These are phyloP conservation scores for Pythium folliculosum DNA, from an alignment of 352 stramenopile species.

Conservation along the genomic window DNA sequence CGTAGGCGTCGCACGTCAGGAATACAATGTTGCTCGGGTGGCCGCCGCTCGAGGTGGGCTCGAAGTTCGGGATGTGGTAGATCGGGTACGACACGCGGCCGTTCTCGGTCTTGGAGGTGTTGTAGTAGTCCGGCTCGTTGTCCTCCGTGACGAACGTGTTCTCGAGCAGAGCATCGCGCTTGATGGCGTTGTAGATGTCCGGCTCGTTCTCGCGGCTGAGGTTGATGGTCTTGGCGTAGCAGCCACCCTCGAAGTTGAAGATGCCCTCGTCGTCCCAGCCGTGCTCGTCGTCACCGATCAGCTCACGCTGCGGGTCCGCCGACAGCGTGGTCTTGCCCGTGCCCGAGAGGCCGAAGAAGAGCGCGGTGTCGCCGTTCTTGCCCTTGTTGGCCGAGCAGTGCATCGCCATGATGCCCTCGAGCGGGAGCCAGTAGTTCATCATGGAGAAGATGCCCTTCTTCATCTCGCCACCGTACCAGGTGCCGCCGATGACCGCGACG, in stretches of 20 bases:
- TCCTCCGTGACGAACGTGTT: conserved; percentile 48
- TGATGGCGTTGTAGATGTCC: conserved; percentile 90
- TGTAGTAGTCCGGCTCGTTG: conserved; percentile 58
- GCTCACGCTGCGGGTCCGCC: conserved; percentile 80
- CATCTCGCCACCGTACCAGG: conserved; percentile 68
- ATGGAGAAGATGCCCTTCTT: conserved; percentile 76
- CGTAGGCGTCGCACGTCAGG: conserved; percentile 95
- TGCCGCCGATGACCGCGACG: conserved; percentile 58
- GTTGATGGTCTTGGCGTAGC: conserved; percentile 97
- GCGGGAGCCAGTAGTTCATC: conserved; percentile 69
- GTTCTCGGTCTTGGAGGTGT: conserved; percentile 60
- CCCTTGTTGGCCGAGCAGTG: conserved; percentile 64
- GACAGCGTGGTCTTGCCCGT: conserved; percentile 93
- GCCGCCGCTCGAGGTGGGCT: conserved; percentile 40
- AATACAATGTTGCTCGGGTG: conserved; percentile 93
- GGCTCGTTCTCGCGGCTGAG: conserved; percentile 92
- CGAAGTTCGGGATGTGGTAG: conserved; percentile 57
- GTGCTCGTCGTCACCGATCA: conserved; percentile 94
- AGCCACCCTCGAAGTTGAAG: conserved; percentile 98
- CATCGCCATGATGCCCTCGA: conserved; percentile 66
- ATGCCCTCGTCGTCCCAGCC: conserved; percentile 81
- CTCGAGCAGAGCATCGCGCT: conserved; percentile 49
- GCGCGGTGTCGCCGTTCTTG: conserved; percentile 42
- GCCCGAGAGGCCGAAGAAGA: conserved; percentile 69
- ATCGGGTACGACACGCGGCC: conserved; percentile 58